Evolutionary conservation across 1,284 basidiomycete species (phyloP).

Genomic region (Sporisorium reilianum): DNA sequence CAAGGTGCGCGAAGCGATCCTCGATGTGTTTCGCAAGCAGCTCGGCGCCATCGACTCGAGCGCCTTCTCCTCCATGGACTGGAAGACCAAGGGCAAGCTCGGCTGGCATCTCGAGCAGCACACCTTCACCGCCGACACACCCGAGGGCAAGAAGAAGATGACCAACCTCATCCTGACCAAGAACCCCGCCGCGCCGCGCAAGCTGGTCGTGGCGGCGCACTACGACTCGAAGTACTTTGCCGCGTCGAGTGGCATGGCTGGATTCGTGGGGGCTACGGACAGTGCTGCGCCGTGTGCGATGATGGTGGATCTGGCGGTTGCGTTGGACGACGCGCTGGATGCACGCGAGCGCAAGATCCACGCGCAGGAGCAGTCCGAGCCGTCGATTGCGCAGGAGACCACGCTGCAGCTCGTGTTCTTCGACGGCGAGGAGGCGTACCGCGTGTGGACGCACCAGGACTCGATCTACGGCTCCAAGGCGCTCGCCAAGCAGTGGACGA

Average conservation of each 20-base stretch:
- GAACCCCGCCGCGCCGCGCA: slow-evolving; percentile 85
- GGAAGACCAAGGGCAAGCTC: slow-evolving; percentile 14
- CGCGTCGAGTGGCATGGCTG: slow-evolving; percentile 75
- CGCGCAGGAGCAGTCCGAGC: slow-evolving; percentile 6
- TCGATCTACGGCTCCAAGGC: slow-evolving; percentile 87
- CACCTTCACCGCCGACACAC: slow-evolving; percentile 73
- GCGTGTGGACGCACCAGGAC: slow-evolving; percentile 87
- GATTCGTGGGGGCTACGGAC: slow-evolving; percentile 95
- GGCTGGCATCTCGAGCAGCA: slow-evolving; percentile 63
- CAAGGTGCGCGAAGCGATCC: slow-evolving; percentile 51
- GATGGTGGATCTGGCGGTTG: slow-evolving; percentile 65
- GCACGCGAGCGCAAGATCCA: slow-evolving; percentile 39
- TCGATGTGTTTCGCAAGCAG: slow-evolving; percentile 44
- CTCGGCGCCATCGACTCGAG: slow-evolving; percentile 21
- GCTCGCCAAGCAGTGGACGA: slow-evolving; percentile 50
- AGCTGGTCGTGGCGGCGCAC: slow-evolving; percentile 90
- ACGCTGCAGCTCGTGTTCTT: slow-evolving; percentile 96
- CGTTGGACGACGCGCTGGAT: slow-evolving; percentile 61
- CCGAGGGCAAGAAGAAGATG: slow-evolving; percentile 83
- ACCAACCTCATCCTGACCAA: slow-evolving; percentile 90
- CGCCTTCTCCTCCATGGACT: slow-evolving; percentile 11
- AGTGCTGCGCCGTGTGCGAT: slow-evolving; percentile 95
- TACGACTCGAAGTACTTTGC: slow-evolving; percentile 96
- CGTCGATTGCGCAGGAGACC: slow-evolving; percentile 75
- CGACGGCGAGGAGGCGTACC: slow-evolving; percentile 97